Conservation (phyloP, 805 yeast genomes). For the Dipodascus albidus region DNA sequence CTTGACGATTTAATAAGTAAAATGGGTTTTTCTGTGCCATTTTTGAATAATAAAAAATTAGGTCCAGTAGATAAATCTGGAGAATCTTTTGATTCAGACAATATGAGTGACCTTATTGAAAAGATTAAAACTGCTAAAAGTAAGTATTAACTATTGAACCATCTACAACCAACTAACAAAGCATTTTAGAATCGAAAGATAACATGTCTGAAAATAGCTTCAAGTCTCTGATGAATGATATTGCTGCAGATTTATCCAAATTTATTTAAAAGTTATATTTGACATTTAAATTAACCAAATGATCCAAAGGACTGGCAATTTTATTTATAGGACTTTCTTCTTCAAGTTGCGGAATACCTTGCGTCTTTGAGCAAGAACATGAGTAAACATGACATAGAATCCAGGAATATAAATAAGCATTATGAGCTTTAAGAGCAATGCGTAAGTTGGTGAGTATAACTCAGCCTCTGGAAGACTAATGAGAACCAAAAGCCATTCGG, state of each 20-base stretch:
- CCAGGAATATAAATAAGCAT: constrained; percentile 76
- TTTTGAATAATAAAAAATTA: background rate
- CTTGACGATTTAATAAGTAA: background rate
- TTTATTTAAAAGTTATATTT: background rate
- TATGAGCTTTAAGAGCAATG: constrained; percentile 41
- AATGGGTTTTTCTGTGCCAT: background rate
- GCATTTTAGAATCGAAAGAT: background rate
- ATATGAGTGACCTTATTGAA: constrained; percentile 4
- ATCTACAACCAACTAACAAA: background rate
- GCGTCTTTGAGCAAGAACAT: constrained; percentile 81
- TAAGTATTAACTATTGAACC: background rate
- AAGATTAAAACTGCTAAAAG: background rate
- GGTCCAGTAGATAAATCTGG: background rate
- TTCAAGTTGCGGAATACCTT: constrained; percentile 37
- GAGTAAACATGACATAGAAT: constrained; percentile 68
- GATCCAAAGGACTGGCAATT: background rate
- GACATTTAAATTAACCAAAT: background rate
- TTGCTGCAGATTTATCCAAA: constrained; percentile 1
- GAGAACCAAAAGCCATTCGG: constrained; percentile 64
- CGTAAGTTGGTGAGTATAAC: constrained; percentile 33
- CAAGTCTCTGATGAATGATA: background rate
- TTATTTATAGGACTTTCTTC: constrained; percentile 4
- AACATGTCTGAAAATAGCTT: background rate
- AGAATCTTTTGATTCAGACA: constrained; percentile 1
- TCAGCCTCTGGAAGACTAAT: constrained; percentile 61